phyloP scores from a whole-genome alignment of 176 grass and related monocot species.

The Tillandsia leiboldiana region DNA sequence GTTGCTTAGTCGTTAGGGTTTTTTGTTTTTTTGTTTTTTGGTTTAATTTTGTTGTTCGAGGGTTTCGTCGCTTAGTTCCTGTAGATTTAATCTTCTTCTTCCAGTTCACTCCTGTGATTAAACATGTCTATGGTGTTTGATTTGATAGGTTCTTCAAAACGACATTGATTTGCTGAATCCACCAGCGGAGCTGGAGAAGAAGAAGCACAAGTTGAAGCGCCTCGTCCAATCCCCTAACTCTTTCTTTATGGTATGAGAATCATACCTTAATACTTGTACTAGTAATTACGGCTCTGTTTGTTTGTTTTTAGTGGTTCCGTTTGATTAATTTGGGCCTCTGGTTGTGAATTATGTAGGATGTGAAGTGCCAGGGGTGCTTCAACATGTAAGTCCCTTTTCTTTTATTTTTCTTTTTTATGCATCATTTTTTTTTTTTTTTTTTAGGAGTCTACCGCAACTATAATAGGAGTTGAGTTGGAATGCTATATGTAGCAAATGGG shows the following conservation, averaged over 20 bases:
- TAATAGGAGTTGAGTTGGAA: too few relatives aligned
- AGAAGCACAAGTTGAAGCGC: conserved; percentile 2
- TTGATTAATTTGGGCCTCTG: neutral
- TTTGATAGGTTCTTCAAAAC: neutral
- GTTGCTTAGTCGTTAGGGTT: neutral
- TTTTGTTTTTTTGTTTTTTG: neutral
- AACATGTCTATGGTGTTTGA: too few relatives aligned
- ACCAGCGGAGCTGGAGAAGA: neutral
- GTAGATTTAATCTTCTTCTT: neutral
- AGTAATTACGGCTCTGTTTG: too few relatives aligned
- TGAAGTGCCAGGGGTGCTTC: conserved; percentile 1
- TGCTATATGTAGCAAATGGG: too few relatives aligned
- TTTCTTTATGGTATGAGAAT: neutral
- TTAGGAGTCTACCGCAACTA: too few relatives aligned
- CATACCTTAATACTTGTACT: too few relatives aligned
- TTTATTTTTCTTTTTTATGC: too few relatives aligned
- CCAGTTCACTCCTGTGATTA: neutral
- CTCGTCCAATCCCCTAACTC: conserved; percentile 1
- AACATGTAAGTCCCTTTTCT: neutral
- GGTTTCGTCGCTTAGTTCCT: neutral
- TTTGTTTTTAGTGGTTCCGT: too few relatives aligned
- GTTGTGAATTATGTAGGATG: neutral
- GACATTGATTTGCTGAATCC: neutral
- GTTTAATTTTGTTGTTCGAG: neutral
- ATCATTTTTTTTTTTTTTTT: too few relatives aligned